A percentile compares a stretch with the other conserved stretches of the same genome.
Evolutionary conservation across 805 yeast species (phyloP).

Genomic region (Candida mattraensis): DNA sequence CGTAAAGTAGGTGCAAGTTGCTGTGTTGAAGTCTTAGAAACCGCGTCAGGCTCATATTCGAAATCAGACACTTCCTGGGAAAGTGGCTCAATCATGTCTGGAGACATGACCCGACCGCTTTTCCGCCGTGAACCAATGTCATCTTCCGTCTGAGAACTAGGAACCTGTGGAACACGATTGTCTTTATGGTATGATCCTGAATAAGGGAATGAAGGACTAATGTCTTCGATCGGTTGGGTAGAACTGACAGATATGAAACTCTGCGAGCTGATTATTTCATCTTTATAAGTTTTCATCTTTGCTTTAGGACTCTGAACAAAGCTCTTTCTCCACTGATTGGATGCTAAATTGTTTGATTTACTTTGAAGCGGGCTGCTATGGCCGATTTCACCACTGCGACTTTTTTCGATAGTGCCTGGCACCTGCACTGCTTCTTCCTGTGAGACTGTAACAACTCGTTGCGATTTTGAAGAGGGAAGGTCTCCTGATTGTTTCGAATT

Average conservation of each 20-base stretch:
- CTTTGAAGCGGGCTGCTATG: slow-evolving; percentile 15
- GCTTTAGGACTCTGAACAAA: neutral
- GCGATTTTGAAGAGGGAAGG: slow-evolving; percentile 5
- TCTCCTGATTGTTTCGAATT: slow-evolving; percentile 1
- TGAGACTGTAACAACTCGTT: neutral
- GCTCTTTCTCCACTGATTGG: too few species aligned
- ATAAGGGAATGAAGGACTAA: too few species aligned
- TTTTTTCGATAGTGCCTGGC: slow-evolving; percentile 24
- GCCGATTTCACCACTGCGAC: slow-evolving; percentile 6
- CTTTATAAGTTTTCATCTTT: slow-evolving; percentile 18
- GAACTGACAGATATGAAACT: slow-evolving; percentile 11
- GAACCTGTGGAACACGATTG: too few species aligned
- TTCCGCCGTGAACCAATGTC: too few species aligned
- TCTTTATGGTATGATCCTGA: too few species aligned
- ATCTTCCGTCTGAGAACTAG: too few species aligned
- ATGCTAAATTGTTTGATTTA: slow-evolving; percentile 1
- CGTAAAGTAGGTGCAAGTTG: too few species aligned
- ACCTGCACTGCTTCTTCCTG: slow-evolving; percentile 23
- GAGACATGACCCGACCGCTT: too few species aligned
- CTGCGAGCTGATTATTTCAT: slow-evolving; percentile 21
- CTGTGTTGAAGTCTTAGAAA: too few species aligned
- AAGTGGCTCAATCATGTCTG: slow-evolving; percentile 20
- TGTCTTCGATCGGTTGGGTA: neutral
- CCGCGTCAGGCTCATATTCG: slow-evolving; percentile 12
- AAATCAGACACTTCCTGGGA: slow-evolving; percentile 23